These are phyloP conservation scores for Xylaria sp. DNA, from an alignment of 2,329 filamentous ascomycete genomes.

Conservation along the genomic window DNA sequence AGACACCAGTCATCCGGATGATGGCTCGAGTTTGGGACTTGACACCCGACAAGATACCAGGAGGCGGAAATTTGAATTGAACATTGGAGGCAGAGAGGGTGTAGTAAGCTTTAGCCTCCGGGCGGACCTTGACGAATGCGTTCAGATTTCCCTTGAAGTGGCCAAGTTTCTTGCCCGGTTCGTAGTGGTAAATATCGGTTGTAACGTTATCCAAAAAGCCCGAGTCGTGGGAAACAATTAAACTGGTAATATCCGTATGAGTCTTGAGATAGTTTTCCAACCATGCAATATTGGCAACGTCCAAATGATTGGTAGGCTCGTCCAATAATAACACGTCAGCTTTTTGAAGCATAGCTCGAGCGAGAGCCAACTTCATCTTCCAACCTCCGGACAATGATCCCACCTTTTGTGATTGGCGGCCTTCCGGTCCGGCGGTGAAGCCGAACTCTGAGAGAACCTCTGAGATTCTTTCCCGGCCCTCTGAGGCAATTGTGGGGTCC, in stretches of 20 bases:
- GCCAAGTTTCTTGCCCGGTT: constrained; percentile 91
- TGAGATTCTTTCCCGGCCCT: constrained; percentile 83
- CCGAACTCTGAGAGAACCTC: constrained; percentile 90
- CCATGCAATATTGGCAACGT: constrained; percentile 97
- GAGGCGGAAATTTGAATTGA: constrained; percentile 97
- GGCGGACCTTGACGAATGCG: constrained; percentile 86
- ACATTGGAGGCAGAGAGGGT: constrained; percentile 88
- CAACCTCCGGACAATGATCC: constrained; percentile 96
- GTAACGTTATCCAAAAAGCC: constrained; percentile 97
- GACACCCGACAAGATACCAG: constrained; percentile 92
- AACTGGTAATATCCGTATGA: constrained; percentile 95
- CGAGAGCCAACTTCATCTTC: constrained; percentile 99
- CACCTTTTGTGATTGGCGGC: constrained; percentile 87
- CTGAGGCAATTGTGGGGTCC: constrained; percentile 84
- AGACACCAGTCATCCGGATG: constrained; percentile 91
- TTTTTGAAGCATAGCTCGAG: constrained; percentile 94
- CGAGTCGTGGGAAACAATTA: constrained; percentile 99
- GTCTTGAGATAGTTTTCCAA: constrained; percentile 92
- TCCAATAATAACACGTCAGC: constrained; percentile 97
- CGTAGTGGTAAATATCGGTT: constrained; percentile 99
- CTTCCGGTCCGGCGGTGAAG: constrained; percentile 89
- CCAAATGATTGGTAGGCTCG: constrained; percentile 98
- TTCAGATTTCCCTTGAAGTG: constrained; percentile 86
- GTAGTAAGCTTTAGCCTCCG: constrained; percentile 98
- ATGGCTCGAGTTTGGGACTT: constrained; percentile 95